Percentiles rank a stretch among this genome's conserved stretches.
Conservation (phyloP, 352 stramenopile species). For the Blastocystis sp. region DNA sequence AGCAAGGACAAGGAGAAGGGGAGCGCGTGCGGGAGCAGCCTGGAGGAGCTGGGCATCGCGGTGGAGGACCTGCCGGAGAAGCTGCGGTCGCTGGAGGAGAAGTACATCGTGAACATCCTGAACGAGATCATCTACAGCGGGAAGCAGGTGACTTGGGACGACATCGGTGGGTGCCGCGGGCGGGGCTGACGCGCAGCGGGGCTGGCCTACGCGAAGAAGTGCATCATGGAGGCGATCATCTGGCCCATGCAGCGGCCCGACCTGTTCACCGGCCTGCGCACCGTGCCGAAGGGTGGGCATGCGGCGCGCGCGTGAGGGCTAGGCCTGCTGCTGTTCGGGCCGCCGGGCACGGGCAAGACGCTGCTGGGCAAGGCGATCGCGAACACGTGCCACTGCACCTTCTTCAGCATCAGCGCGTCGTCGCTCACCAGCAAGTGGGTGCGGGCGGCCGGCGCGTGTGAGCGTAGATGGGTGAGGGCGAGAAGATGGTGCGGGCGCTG, state of each 20-base stretch:
- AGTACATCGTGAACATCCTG: slow-evolving; percentile 68
- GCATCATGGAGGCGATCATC: slow-evolving; percentile 94
- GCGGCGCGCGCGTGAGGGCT: slow-evolving; percentile 74
- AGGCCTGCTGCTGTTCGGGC: slow-evolving; percentile 90
- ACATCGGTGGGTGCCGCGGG: slow-evolving; percentile 81
- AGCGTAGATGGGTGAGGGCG: slow-evolving; percentile 90
- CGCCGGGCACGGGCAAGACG: slow-evolving; percentile 74
- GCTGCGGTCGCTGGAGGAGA: slow-evolving; percentile 39
- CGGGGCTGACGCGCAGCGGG: slow-evolving; percentile 76
- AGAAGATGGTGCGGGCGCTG: slow-evolving; percentile 93
- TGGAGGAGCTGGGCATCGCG: slow-evolving; percentile 53
- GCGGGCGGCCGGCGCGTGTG: slow-evolving; percentile 70
- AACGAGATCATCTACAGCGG: slow-evolving; percentile 92
- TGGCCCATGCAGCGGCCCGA: slow-evolving; percentile 95
- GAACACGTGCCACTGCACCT: slow-evolving; percentile 91
- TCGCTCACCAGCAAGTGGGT: slow-evolving; percentile 97
- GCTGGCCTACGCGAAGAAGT: slow-evolving; percentile 92
- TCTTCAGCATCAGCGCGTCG: slow-evolving; percentile 97
- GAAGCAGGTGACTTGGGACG: slow-evolving; percentile 89
- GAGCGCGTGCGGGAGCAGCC: not conserved
- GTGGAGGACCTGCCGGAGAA: slow-evolving; percentile 58
- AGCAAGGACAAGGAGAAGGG: not conserved
- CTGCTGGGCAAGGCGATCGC: slow-evolving; percentile 98
- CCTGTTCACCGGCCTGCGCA: slow-evolving; percentile 90
- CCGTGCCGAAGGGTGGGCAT: slow-evolving; percentile 75